Evolutionary conservation across 768 basidiomycete species (phyloP), one percentile per base, ranked within the genome.

Genomic region (Amylocystis lapponica): DNA sequence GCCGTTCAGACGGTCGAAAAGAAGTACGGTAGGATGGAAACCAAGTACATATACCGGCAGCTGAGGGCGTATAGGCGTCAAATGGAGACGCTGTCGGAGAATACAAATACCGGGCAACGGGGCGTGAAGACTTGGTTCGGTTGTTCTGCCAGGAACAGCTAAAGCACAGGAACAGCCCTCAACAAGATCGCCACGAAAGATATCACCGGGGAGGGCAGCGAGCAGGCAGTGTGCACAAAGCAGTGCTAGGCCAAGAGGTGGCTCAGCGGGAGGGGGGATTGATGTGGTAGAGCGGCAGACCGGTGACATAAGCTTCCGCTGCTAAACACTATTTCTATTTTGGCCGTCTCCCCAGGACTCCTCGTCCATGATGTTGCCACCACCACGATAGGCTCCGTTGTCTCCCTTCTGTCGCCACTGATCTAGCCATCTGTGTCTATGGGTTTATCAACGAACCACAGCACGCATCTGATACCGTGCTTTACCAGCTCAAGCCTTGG

Each of bases 221-320:
- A 8, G 34, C 11, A 12, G 20, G 21, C 36, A 16, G 21, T 5
- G 36, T n/a, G n/a, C n/a, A n/a, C n/a, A n/a, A n/a, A n/a, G n/a
- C n/a, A n/a, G n/a, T n/a, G 36, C 13, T 37, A 9, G 36, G 36
- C 11, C 20, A n/a, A 35, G 32, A 42, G 32, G 21, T 12, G 20
- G 9, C 14, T 27, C 29, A 9, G 39, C 32, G 41, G 41, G 41
- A 19, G 34, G 19, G 34, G 34, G 9, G 20, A 32, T 21, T 26
- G 39, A 27, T 16, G 30, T 27, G 42, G 25, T 20, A 12, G 19
- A 31, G 43, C 27, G 35, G 43, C 43, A 29, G 22, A 37, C 20
- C 26, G 43, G 36, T 45, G 43, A 45, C 43, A 45, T 45, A 45
- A 45, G 43, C 43, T 14, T 45, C 43, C 43, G 43, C 26, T 29